Evolutionary conservation across 352 stramenopile genomes (phyloP), one percentile per base, ranked within the genome.

Genomic region (Globisporangium lucens): DNA sequence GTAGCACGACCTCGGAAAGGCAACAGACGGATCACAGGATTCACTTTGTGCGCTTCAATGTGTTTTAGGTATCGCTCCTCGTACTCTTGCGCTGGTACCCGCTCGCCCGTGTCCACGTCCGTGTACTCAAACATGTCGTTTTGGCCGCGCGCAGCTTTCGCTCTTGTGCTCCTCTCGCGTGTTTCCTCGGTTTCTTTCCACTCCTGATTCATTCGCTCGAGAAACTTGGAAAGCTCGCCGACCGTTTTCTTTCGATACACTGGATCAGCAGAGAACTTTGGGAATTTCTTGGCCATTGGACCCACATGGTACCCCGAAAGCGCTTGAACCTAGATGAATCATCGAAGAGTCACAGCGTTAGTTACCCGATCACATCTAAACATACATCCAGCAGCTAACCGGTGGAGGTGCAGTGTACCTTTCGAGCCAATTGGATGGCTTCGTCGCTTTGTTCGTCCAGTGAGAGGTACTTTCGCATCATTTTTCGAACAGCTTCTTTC

Each of bases 191-290:
- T 76, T 9, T 75, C 56, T 24, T 69, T 73, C 83, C 77, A 85
- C 12, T 86, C 77, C 1, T 73, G 49, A 47, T 89, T 88, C 75
- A 90, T 89, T 17, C 67, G 71, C 29, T 85, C 68, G n/a, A 90
- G 67, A 35, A 74, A 76, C 10, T 46, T 55, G 2, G 73, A 69
- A 1, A 91, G 72, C 57, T 75, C 56, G 2, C 62, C 47, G 24
- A 87, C 65, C 7, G 59, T 74, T 64, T 78, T 74, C 66, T 83
- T 89, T 51, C 79, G 75, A 61, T 89, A 84, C 33, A 66, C 47
- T 8, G 69, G 41, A 52, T 90, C 80, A 0, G 46, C 57, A 2
- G 74, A 64, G 58, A 90, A 89, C 10, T 75, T 70, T 0, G 77
- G 78, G 0, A 67, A 53, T 9, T 70, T 24, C 36, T 74, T 77